These are phyloP conservation scores for Polyplosphaeria fusca DNA, from an alignment of 495 filamentous ascomycete genomes.

Conservation along the genomic window DNA sequence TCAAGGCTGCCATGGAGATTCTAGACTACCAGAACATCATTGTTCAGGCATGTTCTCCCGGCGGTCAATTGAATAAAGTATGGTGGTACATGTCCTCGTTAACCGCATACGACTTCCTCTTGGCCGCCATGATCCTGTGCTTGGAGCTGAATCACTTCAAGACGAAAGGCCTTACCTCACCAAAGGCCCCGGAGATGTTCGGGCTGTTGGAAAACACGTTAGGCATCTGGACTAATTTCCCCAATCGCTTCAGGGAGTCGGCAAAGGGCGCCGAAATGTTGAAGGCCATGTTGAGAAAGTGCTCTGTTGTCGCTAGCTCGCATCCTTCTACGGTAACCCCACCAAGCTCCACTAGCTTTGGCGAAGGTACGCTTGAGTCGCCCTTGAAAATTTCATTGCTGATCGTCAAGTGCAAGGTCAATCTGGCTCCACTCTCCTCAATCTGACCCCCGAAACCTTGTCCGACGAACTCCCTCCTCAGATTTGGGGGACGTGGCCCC, in stretches of 20 bases:
- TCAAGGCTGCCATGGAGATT: conserved; percentile 46
- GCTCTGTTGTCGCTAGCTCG: no score
- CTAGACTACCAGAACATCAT: conserved; percentile 43
- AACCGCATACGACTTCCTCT: conserved; percentile 48
- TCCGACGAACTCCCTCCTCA: conserved; percentile 4
- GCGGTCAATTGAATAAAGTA: conserved; percentile 46
- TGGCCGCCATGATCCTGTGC: conserved; percentile 53
- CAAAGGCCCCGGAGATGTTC: conserved; percentile 12
- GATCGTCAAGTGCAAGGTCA: no score
- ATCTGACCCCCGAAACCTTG: background rate
- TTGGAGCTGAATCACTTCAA: conserved; percentile 43
- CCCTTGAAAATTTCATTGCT: background rate
- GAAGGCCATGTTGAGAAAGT: conserved; percentile 28
- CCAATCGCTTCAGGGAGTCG: conserved; percentile 24
- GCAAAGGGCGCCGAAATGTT: conserved; percentile 21
- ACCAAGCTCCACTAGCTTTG: background rate
- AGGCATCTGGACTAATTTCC: conserved; percentile 24
- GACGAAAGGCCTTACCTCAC: background rate
- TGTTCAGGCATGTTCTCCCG: conserved; percentile 39
- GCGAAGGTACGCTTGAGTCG: background rate
- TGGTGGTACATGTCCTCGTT: conserved; percentile 50
- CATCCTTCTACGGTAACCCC: background rate
- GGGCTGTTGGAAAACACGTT: conserved; percentile 19
- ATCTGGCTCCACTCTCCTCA: no score
- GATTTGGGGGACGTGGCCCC: conserved; percentile 13